Evolutionary conservation across 106 monocot species (phyloP).

Genomic region (Vanilla planifolia): DNA sequence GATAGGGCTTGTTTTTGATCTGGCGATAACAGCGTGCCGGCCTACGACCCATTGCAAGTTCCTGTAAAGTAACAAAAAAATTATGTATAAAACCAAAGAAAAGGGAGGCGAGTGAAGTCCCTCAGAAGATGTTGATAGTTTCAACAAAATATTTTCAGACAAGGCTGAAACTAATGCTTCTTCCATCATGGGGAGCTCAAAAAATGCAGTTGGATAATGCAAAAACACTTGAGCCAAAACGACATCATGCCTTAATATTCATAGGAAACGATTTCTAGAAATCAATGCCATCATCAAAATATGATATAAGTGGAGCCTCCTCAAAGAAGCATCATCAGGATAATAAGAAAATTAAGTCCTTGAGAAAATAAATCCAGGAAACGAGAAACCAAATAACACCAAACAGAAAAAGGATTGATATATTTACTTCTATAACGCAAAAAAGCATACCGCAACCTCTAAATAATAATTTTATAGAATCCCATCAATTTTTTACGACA

Average conservation of each 20-base stretch:
- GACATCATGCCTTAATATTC: background rate
- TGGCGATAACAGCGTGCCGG: slow-evolving; percentile 26
- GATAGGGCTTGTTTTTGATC: slow-evolving; percentile 25
- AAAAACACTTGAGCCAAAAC: background rate
- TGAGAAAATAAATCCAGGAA: no score
- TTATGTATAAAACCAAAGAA: background rate
- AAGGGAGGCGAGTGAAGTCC: background rate
- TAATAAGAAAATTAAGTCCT: no score
- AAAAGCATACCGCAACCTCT: no score
- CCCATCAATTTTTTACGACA: no score
- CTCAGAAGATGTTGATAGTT: background rate
- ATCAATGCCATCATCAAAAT: no score
- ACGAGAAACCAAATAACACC: no score
- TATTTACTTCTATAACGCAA: no score
- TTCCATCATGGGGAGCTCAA: background rate
- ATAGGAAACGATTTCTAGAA: background rate
- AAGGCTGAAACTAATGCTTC: background rate
- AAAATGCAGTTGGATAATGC: background rate
- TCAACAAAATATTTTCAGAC: slow-evolving; percentile 1
- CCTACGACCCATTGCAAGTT: slow-evolving; percentile 6
- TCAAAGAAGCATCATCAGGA: no score
- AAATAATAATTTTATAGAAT: no score
- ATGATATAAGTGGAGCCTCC: no score
- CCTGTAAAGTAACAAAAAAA: background rate
- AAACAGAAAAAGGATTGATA: no score